These are phyloP conservation scores for Angomonas ambiguus DNA, from an alignment of 208 protist species.

Conservation along the genomic window DNA sequence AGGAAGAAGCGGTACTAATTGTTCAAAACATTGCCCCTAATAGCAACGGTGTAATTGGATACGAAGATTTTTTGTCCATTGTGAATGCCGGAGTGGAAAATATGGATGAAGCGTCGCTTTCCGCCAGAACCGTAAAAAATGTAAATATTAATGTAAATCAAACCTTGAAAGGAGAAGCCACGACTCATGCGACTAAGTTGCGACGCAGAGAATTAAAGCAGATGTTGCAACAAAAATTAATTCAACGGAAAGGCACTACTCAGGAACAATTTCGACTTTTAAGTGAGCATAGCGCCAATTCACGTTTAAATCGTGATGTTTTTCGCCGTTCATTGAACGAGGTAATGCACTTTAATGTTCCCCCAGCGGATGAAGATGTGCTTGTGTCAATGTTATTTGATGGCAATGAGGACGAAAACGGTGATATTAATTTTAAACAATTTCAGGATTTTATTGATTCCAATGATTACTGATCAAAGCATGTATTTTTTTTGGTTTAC, in stretches of 20 bases:
- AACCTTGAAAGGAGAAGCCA: conserved; percentile 32
- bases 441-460: conserved; percentile 84
- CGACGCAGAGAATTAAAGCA: conserved; percentile 47
- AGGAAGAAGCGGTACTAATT: conserved; percentile 78
- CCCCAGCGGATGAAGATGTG: conserved; percentile 66
- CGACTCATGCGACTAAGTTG: conserved; percentile 27
- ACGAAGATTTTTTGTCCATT: conserved; percentile 71
- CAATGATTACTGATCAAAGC: background rate
- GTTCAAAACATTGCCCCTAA: conserved; percentile 69
- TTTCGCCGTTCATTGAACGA: conserved; percentile 75
- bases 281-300: conserved; percentile 61
- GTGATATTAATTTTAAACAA: conserved; percentile 81
- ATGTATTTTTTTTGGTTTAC: background rate
- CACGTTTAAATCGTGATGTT: conserved; percentile 55
- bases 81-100: conserved; percentile 55
- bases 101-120: conserved; percentile 68
- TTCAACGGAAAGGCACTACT: conserved; percentile 63
- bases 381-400: conserved; percentile 85
- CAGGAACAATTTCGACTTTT: conserved; percentile 83
- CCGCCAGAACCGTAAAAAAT: conserved; percentile 50
- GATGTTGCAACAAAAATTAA: conserved; percentile 75
- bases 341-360: conserved; percentile 82
- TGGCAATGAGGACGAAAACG: conserved; percentile 66
- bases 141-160: conserved; percentile 62
- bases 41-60: conserved; percentile 63